These are phyloP conservation scores for Xylariales sp. DNA, from an alignment of 2,329 filamentous ascomycete genomes.

Conservation along the genomic window DNA sequence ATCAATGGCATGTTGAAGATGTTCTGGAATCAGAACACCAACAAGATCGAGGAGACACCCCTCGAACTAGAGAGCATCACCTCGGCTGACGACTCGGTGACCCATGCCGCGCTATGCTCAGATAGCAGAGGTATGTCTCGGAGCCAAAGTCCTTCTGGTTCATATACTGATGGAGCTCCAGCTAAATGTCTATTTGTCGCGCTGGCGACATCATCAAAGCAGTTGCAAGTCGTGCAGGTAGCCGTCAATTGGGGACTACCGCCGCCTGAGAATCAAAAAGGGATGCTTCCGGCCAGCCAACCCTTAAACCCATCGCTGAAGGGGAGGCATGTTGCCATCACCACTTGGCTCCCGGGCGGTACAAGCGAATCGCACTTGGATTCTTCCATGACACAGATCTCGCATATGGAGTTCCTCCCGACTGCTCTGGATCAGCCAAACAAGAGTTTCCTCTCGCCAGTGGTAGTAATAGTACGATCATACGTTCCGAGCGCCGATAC, in stretches of 20 bases:
- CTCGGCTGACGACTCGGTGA: constrained; percentile 69
- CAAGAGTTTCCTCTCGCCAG: constrained; percentile 52
- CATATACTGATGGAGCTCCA: constrained; percentile 9
- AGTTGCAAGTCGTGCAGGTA: constrained; percentile 70
- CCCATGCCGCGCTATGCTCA: constrained; percentile 71
- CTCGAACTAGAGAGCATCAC: constrained; percentile 71
- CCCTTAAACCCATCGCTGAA: constrained; percentile 48
- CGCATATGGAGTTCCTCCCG: constrained; percentile 70
- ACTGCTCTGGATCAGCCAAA: constrained; percentile 55
- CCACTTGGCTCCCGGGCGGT: constrained; percentile 52
- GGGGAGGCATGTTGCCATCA: constrained; percentile 52
- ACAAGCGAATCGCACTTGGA: constrained; percentile 39
- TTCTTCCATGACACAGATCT: constrained; percentile 57
- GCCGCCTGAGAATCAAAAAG: constrained; percentile 50
- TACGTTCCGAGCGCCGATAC: constrained; percentile 48
- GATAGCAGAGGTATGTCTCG: constrained; percentile 60
- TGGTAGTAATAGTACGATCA: constrained; percentile 70
- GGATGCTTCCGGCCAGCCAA: constrained; percentile 37
- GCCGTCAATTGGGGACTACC: constrained; percentile 68
- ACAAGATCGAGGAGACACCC: constrained; percentile 65
- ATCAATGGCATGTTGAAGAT: constrained; percentile 69
- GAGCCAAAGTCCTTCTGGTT: not conserved
- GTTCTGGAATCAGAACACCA: constrained; percentile 71
- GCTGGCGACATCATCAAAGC: constrained; percentile 64
- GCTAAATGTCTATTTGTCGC: constrained; percentile 54